These are phyloP conservation scores for Artemisia tridentata DNA, from an alignment of 129 eudicot genomes.

Conservation along the genomic window DNA sequence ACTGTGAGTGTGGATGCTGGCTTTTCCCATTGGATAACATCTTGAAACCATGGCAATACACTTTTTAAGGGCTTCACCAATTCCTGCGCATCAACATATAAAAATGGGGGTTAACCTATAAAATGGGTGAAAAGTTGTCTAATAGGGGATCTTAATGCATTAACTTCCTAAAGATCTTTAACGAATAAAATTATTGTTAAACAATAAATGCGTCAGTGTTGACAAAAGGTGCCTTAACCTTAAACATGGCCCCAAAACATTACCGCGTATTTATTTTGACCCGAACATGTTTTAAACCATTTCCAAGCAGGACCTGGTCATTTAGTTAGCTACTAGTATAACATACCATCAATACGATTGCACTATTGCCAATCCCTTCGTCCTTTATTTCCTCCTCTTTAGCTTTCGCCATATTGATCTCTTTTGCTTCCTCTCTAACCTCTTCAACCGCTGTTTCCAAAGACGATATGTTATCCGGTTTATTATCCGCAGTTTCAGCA, in stretches of 20 bases:
- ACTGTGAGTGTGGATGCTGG: slow-evolving; percentile 45
- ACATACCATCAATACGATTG: slow-evolving; percentile 64
- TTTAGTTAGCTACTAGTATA: too few relatives aligned
- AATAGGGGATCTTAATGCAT: not conserved
- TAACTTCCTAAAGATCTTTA: too few relatives aligned
- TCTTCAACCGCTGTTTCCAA: slow-evolving; percentile 61
- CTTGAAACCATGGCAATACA: slow-evolving; percentile 49
- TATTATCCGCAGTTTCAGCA: slow-evolving; percentile 19
- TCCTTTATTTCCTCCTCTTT: slow-evolving; percentile 67
- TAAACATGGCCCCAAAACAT: too few relatives aligned
- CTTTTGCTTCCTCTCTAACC: slow-evolving; percentile 77
- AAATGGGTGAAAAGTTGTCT: too few relatives aligned
- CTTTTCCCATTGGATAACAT: slow-evolving; percentile 62
- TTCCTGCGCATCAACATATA: slow-evolving; percentile 44
- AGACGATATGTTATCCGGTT: slow-evolving; percentile 41
- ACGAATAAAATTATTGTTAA: too few relatives aligned
- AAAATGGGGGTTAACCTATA: not conserved
- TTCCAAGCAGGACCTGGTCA: too few relatives aligned
- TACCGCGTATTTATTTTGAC: not conserved
- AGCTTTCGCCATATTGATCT: slow-evolving; percentile 61
- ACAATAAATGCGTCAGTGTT: too few relatives aligned
- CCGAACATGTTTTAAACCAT: too few relatives aligned
- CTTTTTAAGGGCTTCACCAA: slow-evolving; percentile 51
- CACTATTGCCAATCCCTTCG: slow-evolving; percentile 79
- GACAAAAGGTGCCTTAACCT: too few relatives aligned